A percentile compares a stretch with the other conserved stretches of the same genome.
phyloP scores from a whole-genome alignment of 2,329 filamentous ascomycete species.

The Cytospora chrysosperma region DNA sequence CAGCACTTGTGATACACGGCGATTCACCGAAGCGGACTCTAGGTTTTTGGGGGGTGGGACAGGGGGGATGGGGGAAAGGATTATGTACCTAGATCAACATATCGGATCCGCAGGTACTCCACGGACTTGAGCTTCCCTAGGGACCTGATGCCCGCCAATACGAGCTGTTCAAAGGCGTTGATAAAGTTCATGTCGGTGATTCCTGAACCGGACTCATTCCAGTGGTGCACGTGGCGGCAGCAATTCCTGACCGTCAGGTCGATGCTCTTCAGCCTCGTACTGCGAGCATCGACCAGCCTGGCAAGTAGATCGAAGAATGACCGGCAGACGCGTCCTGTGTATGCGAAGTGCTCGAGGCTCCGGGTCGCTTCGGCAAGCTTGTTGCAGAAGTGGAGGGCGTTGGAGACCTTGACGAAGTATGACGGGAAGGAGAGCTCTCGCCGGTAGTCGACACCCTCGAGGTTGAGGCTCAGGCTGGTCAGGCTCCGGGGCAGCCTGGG shows the following conservation, averaged over 20 bases:
- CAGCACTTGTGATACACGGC: neutral
- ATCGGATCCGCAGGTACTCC: constrained; percentile 67
- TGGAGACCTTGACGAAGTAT: constrained; percentile 60
- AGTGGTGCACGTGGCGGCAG: constrained; percentile 56
- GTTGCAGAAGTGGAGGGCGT: constrained; percentile 63
- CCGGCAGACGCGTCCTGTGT: constrained; percentile 70
- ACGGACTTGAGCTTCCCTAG: constrained; percentile 59
- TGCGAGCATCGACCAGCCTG: constrained; percentile 47
- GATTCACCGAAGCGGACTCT: neutral
- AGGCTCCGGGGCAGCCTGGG: constrained; percentile 56
- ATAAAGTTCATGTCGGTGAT: constrained; percentile 74
- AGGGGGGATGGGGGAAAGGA: too few species aligned
- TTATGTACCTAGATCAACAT: constrained; percentile 66
- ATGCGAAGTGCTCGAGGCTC: constrained; percentile 65
- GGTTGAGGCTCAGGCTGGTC: constrained; percentile 63
- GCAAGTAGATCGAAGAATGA: constrained; percentile 63
- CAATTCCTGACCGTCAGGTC: constrained; percentile 75
- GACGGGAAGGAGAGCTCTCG: constrained; percentile 60
- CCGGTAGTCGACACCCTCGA: constrained; percentile 67
- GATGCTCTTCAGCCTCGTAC: constrained; percentile 59
- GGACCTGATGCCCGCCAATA: constrained; percentile 61
- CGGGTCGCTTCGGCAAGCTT: constrained; percentile 61
- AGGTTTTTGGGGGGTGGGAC: neutral
- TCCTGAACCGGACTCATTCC: constrained; percentile 64
- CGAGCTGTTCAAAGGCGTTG: constrained; percentile 66